Evolutionary conservation across 805 yeast species (phyloP).

Genomic region (Saccharomycopsis javanensis): DNA sequence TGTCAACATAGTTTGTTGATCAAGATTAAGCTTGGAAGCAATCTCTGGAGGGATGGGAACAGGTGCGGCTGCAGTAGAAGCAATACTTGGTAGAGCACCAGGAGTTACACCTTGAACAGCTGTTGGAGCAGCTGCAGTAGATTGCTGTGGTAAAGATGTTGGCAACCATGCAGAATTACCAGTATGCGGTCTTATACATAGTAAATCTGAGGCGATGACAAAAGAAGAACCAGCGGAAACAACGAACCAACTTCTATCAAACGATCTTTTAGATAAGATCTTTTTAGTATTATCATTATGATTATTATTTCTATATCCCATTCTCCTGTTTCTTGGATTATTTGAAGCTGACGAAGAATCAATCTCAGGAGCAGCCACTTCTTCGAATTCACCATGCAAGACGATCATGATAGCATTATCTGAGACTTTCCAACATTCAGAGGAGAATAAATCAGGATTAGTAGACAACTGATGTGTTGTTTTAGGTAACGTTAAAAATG

Average conservation of each 20-base stretch:
- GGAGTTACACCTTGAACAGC: slow-evolving; percentile 17
- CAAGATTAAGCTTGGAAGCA: slow-evolving; percentile 37
- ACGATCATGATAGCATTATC: slow-evolving; percentile 62
- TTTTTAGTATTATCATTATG: slow-evolving; percentile 24
- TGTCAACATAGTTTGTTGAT: slow-evolving; percentile 55
- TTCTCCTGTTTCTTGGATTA: slow-evolving; percentile 21
- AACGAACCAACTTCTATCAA: slow-evolving; percentile 76
- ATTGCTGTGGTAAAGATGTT: not conserved
- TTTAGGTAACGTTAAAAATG: slow-evolving; percentile 64
- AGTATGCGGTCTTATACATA: slow-evolving; percentile 54
- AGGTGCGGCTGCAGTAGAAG: slow-evolving; percentile 17
- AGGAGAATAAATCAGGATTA: slow-evolving; percentile 56
- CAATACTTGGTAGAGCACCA: slow-evolving; percentile 2
- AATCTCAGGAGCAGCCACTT: slow-evolving; percentile 45
- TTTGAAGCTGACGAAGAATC: slow-evolving; percentile 22
- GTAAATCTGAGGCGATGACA: slow-evolving; percentile 79
- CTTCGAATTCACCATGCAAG: slow-evolving; percentile 80
- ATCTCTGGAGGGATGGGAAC: slow-evolving; percentile 43
- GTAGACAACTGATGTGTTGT: slow-evolving; percentile 62
- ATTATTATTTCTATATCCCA: slow-evolving; percentile 20
- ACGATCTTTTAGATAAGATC: slow-evolving; percentile 52
- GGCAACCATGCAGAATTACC: slow-evolving; percentile 48
- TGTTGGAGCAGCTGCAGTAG: slow-evolving; percentile 16
- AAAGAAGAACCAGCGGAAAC: slow-evolving; percentile 62
- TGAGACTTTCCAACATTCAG: slow-evolving; percentile 62